Conservation (phyloP, 1,284 basidiomycete species). For the Ustilago nuda region DNA sequence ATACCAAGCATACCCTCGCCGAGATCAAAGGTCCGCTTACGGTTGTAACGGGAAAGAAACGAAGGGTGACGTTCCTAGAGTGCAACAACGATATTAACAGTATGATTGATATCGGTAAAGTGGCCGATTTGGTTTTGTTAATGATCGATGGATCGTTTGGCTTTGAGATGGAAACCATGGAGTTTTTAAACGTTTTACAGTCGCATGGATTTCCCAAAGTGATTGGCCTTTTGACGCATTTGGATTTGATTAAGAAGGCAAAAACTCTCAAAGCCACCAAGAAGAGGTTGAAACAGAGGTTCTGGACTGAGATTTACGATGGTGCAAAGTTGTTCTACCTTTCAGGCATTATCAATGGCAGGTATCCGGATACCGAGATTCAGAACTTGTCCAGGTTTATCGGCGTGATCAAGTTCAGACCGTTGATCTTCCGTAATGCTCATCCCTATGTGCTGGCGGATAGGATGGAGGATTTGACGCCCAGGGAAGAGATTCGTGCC, state of each 20-base stretch:
- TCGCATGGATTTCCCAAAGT: constrained; percentile 98
- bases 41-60: constrained; percentile 89
- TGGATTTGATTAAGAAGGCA: constrained; percentile 96
- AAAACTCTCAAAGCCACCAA: constrained; percentile 89
- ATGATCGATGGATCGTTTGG: constrained; percentile 99
- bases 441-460: constrained; percentile 98
- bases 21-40: constrained; percentile 95
- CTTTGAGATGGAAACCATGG: constrained; percentile 99
- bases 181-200: constrained; percentile 96
- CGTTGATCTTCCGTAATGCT: constrained; percentile 91
- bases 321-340: constrained; percentile 99
- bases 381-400: constrained; percentile 93
- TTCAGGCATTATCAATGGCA: constrained; percentile 95
- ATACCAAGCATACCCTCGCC: constrained; percentile 91
- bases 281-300: constrained; percentile 96
- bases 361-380: constrained; percentile 97
- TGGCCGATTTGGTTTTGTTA: constrained; percentile 93
- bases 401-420: constrained; percentile 97
- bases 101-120: constrained; percentile 97
- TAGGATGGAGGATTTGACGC: constrained; percentile 92
- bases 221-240: constrained; percentile 93
- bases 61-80: constrained; percentile 93
- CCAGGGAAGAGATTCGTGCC: constrained; percentile 83
- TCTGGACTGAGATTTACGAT: constrained; percentile 99
- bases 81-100: constrained; percentile 97